Base-by-base conservation (phyloP, 208 protist genomes). In the Trypanosoma mega region DNA sequence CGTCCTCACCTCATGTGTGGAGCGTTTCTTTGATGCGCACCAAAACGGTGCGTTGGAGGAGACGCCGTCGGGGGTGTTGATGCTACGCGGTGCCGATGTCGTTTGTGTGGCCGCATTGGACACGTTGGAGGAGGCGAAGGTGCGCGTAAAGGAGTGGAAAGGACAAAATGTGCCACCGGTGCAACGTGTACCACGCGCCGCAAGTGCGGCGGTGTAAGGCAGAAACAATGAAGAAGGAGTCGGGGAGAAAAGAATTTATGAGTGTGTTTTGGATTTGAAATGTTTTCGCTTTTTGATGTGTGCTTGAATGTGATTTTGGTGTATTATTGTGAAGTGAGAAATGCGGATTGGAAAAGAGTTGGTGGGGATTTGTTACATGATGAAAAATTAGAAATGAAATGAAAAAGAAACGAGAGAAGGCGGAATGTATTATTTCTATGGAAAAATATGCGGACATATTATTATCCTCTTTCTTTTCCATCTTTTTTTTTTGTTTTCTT, bases 11-110 rank as follows among this genome's bases (percentile, higher is more conserved):
- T 76, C 74, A 20, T 86, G 81, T 44, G 68, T 80, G 4, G 82
- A 94, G 70, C 84, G 84, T 27, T 43, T 78, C 9, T 72, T 74
- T 14, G 80, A 79, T 54, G 71, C n/a, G n/a, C n/a, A 18, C 52
- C 7, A 6, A 3, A 36, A 60, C 5, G 53, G 24, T 18, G 43
- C 30, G 59, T 68, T 87, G 51, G 69, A 82, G 60, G 82, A 93
- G 49, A 61, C 67, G 20, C 30, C 45, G 1, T 36, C 90, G 12
- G 87, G 87, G 5, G 80, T 85, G n/a, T 46, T 90, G 57, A 78
- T 94, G 76, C 60, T 90, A 31, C 78, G 88, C 26, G 88, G 88
- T 1, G 60, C 76, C 14, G 80, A 90, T 62, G 69, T 94, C 1
- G 80, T 94, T 34, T 70, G 72, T 33, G 75, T 94, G 7, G 82